A percentile compares a stretch with the other conserved stretches of the same genome.
These are phyloP conservation scores for Schizosaccharomyces lindneri DNA, from an alignment of 805 yeast species.

Conservation along the genomic window DNA sequence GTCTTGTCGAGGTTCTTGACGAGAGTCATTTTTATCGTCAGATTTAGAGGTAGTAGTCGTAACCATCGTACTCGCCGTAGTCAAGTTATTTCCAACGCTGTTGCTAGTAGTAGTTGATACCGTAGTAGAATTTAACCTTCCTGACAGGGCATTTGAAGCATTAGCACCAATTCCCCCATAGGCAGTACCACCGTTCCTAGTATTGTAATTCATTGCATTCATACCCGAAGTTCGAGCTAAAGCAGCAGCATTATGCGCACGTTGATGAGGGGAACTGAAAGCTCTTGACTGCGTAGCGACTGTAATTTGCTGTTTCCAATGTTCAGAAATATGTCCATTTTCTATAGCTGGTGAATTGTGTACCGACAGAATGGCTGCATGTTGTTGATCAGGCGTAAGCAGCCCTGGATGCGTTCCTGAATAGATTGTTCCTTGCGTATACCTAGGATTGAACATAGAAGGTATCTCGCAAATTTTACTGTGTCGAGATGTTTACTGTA, in stretches of 20 bases:
- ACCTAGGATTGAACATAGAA: conserved; percentile 1
- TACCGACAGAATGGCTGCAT: neutral
- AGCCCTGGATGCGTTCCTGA: neutral
- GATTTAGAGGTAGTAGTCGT: neutral
- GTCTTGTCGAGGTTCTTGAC: conserved; percentile 5
- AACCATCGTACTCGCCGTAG: neutral
- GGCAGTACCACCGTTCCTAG: neutral
- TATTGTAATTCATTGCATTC: neutral
- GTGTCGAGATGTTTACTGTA: neutral
- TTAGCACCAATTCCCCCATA: neutral
- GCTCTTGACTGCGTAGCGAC: neutral
- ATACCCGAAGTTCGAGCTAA: neutral
- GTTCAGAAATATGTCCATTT: neutral
- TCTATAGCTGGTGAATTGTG: neutral
- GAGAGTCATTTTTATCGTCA: neutral
- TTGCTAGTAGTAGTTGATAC: neutral
- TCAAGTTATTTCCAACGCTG: neutral
- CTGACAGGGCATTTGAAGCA: neutral
- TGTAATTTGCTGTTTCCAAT: neutral
- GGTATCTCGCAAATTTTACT: neutral
- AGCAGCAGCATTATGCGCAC: neutral
- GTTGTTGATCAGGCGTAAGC: neutral
- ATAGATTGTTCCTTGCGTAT: neutral
- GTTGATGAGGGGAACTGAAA: neutral
- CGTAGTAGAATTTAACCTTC: neutral